These are phyloP conservation scores for Populus hybrid DNA, from an alignment of 441 rosid species.

Conservation along the genomic window DNA sequence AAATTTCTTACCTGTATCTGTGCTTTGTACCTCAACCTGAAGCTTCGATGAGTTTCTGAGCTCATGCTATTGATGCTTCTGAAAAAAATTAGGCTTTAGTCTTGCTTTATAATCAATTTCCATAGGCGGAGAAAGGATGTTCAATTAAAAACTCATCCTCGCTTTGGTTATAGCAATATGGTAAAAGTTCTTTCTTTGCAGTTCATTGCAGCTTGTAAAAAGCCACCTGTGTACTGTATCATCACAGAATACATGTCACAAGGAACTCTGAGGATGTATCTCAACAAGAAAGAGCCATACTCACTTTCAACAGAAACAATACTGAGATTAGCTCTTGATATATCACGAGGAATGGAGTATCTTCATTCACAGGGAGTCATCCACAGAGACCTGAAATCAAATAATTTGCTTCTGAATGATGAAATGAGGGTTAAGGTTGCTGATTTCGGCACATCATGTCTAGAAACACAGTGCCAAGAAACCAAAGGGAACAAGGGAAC, in stretches of 20 bases:
- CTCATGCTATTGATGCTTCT: background rate
- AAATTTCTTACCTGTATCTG: background rate
- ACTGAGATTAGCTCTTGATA: constrained; percentile 93
- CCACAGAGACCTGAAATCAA: no score
- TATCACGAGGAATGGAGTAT: no score
- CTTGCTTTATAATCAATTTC: background rate
- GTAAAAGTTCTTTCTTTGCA: constrained; percentile 34
- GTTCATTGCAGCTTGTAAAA: constrained; percentile 96
- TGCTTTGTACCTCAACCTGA: background rate
- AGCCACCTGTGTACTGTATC: constrained; percentile 95
- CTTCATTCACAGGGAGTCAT: no score
- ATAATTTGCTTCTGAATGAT: no score
- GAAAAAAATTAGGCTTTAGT: background rate
- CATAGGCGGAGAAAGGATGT: background rate
- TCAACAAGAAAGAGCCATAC: constrained; percentile 93
- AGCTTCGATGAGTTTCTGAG: background rate
- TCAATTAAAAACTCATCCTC: background rate
- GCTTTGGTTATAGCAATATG: background rate
- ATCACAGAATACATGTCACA: constrained; percentile 99
- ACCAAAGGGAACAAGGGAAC: no score
- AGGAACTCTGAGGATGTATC: constrained; percentile 94
- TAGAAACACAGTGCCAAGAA: no score
- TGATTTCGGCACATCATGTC: no score
- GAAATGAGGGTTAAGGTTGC: no score
- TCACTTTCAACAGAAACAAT: constrained; percentile 85